These are phyloP conservation scores for Ceratocystis colombiana DNA, from an alignment of 2,329 filamentous ascomycete species.

Conservation along the genomic window DNA sequence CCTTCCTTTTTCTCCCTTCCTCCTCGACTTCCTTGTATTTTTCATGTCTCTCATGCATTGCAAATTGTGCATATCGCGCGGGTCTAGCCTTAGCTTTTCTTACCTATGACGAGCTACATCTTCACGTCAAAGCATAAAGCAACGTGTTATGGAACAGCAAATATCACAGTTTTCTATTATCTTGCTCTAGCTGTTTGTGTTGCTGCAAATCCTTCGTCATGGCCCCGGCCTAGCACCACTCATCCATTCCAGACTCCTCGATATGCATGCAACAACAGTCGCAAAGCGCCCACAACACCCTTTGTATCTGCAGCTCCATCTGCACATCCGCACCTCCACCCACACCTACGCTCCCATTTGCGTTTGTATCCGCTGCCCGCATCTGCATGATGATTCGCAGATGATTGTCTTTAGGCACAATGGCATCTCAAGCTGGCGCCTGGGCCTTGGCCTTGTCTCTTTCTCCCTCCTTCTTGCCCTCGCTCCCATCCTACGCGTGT, in stretches of 20 bases:
- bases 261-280: slow-evolving; percentile 8
- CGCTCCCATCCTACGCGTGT: not conserved
- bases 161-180: not conserved
- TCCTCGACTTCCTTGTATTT: not conserved
- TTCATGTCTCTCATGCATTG: not conserved
- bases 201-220: not conserved
- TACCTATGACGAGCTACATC: slow-evolving; percentile 14
- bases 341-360: not conserved
- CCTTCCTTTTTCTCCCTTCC: not conserved
- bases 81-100: not conserved
- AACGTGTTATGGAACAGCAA: not conserved
- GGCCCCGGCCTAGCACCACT: not conserved
- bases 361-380: slow-evolving; percentile 6
- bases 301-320: slow-evolving; percentile 3
- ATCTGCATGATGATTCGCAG: slow-evolving; percentile 16
- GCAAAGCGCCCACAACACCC: slow-evolving; percentile 1
- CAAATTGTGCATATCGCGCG: not conserved
- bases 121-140: slow-evolving; percentile 9
- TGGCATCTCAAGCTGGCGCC: slow-evolving; percentile 8
- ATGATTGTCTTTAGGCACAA: slow-evolving; percentile 14
- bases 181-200: not conserved
- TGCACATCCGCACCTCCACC: not conserved
- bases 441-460: slow-evolving; percentile 11
- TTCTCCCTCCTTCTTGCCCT: not conserved
- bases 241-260: not conserved